Evolutionary conservation across 2,329 filamentous ascomycete species (phyloP), one percentile per base, ranked within the genome.

Genomic region (Talaromyces amestolkiae): DNA sequence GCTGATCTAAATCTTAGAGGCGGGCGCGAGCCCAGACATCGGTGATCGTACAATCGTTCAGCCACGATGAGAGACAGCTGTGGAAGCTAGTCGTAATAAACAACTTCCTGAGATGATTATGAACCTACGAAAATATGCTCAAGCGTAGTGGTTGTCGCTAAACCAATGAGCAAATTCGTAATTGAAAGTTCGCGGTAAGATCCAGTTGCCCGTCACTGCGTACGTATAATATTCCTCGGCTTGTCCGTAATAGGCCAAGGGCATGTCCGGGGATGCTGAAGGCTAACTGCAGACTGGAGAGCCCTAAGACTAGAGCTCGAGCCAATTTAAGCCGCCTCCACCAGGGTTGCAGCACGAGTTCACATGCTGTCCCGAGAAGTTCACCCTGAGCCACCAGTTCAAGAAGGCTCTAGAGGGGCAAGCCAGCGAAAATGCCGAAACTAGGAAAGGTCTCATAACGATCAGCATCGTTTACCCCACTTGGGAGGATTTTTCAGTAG

Each of bases 261-360:
- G 31, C 51, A 19, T 37, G 9, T 35, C 51, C 49, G 27, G 5
- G 33, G 15, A 27, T 53, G 17, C 49, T 33, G 9, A 35, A 37
- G 51, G 17, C 51, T 54, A n/a, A 11, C 27, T 31, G 27, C 27
- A 31, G 27, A 31, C 27, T 31, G 27, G 35, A 13, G 35, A 37
- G 13, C 58, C 27, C 17, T 33, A 53, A 10, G 27, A 15, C 58
- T 49, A 13, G 43, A 60, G n/a, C 43, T 61, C 47, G 47, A 53
- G 47, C 24, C 43, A 54, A 31, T 54, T 62, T 62, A 62, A 62
- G 60, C 47, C 35, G 60, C 47, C 61, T 56, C 27, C 49, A 63
- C 51, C 61, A 63, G n/a, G 53, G 51, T 63, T 58, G 51, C 61
- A 58, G 49, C 22, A 37, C 61, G 15, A 63, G 61, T 63, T 63